Conservation (phyloP, 2,329 filamentous ascomycete genomes). For the Talaromyces piceae region DNA sequence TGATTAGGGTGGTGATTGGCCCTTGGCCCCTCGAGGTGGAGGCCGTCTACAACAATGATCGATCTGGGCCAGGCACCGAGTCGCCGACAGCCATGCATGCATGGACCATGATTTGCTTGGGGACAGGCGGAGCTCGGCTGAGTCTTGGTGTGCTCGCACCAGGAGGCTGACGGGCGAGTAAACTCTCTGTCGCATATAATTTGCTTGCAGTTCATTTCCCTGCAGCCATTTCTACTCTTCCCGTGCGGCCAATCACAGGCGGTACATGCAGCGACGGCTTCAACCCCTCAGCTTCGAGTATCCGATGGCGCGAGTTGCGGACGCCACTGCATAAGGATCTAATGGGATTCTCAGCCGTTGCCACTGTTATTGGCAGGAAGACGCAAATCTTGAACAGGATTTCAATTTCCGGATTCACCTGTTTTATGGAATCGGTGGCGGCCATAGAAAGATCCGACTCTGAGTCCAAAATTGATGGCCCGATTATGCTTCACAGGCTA, state of each 20-base stretch:
- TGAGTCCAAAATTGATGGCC: background rate
- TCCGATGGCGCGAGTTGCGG: background rate
- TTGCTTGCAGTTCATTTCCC: background rate
- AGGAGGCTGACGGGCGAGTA: background rate
- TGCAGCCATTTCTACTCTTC: background rate
- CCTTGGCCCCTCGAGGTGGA: background rate
- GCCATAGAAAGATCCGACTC: background rate
- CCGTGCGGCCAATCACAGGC: background rate
- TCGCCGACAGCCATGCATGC: no score
- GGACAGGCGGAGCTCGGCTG: background rate
- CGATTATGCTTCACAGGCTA: background rate
- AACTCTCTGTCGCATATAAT: background rate
- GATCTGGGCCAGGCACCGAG: background rate
- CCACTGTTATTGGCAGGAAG: background rate
- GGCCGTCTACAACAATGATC: background rate
- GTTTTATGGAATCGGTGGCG: background rate
- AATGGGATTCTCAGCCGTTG: background rate
- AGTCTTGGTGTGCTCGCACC: background rate
- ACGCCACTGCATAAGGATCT: background rate
- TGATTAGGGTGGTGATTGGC: background rate
- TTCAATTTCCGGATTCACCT: background rate
- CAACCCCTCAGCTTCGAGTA: background rate
- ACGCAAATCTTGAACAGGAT: background rate
- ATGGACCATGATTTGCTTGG: slow-evolving; percentile 1
- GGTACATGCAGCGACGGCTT: background rate